phyloP scores from a whole-genome alignment of 768 basidiomycete genomes.

The Krasilnikovozyma curviuscula region DNA sequence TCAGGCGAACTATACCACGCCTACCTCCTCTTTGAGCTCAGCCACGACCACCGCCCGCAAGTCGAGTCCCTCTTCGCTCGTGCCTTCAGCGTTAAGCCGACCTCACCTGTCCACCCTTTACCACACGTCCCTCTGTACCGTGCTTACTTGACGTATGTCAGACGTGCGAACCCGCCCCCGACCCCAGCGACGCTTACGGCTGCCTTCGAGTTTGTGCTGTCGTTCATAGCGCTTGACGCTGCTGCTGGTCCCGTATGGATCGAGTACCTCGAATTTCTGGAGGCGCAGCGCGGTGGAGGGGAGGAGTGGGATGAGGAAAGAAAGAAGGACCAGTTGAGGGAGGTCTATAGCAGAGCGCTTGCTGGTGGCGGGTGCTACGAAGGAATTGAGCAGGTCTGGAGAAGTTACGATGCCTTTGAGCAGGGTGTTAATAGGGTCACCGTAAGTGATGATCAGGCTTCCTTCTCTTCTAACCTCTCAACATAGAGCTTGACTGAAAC shows the following conservation, averaged over 20 bases:
- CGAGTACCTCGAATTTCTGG: slow-evolving; percentile 85
- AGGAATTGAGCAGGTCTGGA: slow-evolving; percentile 85
- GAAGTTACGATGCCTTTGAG: slow-evolving; percentile 82
- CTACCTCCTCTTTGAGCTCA: slow-evolving; percentile 35
- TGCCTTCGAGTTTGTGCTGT: slow-evolving; percentile 82
- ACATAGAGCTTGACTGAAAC: not conserved
- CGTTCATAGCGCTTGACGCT: slow-evolving; percentile 74
- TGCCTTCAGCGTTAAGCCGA: slow-evolving; percentile 45
- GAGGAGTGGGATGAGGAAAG: slow-evolving; percentile 82
- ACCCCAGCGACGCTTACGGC: slow-evolving; percentile 17
- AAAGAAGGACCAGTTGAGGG: slow-evolving; percentile 79
- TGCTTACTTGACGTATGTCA: slow-evolving; percentile 82
- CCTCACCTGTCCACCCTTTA: slow-evolving; percentile 78
- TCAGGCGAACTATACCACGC: too few species aligned
- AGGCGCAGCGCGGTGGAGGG: slow-evolving; percentile 58
- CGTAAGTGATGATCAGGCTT: slow-evolving; percentile 25
- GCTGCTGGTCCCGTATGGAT: slow-evolving; percentile 83
- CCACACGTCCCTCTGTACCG: slow-evolving; percentile 24
- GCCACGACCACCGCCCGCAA: slow-evolving; percentile 40
- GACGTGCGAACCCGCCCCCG: slow-evolving; percentile 41
- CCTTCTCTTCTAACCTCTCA: too few species aligned
- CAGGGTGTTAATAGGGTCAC: slow-evolving; percentile 73
- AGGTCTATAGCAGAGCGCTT: slow-evolving; percentile 87
- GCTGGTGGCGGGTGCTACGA: slow-evolving; percentile 78
- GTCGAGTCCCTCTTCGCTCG: slow-evolving; percentile 78